phyloP scores from a whole-genome alignment of 176 grass and related monocot genomes.

The Triticum turgidum region DNA sequence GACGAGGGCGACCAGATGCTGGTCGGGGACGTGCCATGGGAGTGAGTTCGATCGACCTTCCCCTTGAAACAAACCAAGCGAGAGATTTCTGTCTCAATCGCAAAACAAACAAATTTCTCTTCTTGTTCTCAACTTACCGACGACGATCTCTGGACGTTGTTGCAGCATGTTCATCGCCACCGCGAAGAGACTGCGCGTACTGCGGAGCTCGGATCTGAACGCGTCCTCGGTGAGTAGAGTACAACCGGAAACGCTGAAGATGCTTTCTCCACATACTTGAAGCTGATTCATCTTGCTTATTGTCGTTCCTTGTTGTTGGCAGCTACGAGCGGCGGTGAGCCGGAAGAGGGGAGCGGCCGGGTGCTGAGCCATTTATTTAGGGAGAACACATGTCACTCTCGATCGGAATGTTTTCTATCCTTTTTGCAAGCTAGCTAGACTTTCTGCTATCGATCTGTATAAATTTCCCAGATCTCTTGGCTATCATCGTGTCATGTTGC shows the following conservation, averaged over 20 bases:
- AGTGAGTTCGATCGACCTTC: slow-evolving; percentile 36
- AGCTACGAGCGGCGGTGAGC: slow-evolving; percentile 54
- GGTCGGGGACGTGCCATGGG: slow-evolving; percentile 88
- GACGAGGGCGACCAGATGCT: slow-evolving; percentile 85
- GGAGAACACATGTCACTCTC: not conserved
- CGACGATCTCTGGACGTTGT: not conserved
- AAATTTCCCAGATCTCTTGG: not conserved
- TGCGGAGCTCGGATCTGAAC: slow-evolving; percentile 67
- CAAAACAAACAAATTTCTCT: not conserved
- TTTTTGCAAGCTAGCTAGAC: not conserved
- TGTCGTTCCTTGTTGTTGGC: not conserved
- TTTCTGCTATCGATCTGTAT: not conserved
- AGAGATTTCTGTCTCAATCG: no score
- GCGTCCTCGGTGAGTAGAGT: slow-evolving; percentile 49
- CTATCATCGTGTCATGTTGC: not conserved
- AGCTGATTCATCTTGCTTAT: not conserved
- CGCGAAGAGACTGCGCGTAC: slow-evolving; percentile 70
- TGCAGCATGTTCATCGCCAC: slow-evolving; percentile 76
- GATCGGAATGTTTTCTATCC: not conserved
- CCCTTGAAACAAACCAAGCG: not conserved
- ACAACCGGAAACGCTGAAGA: no score
- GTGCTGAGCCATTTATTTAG: slow-evolving; percentile 23
- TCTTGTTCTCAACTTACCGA: not conserved
- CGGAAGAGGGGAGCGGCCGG: slow-evolving; percentile 54
- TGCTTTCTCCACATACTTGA: not conserved